Conservation (phyloP, 139 green algal species). For the Volvox africanus region DNA sequence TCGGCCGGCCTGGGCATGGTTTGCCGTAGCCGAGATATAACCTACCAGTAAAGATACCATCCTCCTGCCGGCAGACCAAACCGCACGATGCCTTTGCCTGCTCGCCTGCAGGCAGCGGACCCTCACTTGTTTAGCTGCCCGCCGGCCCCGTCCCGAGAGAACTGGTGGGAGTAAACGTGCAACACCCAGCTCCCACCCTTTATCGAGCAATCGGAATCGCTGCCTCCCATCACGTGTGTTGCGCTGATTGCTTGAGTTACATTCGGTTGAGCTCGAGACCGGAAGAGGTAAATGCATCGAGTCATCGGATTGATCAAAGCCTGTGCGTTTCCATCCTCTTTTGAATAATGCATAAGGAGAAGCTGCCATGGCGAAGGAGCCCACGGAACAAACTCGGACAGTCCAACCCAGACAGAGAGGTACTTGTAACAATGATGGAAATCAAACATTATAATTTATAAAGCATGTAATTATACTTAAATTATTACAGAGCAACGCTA, state of each 20-base stretch:
- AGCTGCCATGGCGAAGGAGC: not conserved
- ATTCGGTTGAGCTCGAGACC: not conserved
- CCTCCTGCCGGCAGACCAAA: slow-evolving; percentile 43
- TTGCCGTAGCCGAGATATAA: not conserved
- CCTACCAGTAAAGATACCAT: slow-evolving; percentile 41
- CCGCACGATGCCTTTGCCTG: slow-evolving; percentile 44
- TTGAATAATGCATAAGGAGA: slow-evolving; percentile 22
- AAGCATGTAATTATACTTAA: no score
- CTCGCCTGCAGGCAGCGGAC: not conserved
- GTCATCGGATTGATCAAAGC: not conserved
- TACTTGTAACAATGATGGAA: no score
- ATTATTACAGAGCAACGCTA: no score
- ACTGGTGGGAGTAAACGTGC: not conserved
- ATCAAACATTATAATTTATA: no score
- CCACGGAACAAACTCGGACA: no score
- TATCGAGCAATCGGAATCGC: slow-evolving; percentile 14
- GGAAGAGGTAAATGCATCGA: slow-evolving; percentile 20
- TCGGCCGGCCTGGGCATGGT: no score
- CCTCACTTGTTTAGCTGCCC: not conserved
- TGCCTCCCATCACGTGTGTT: slow-evolving; percentile 2
- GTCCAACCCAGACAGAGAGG: no score
- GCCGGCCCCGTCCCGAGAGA: not conserved
- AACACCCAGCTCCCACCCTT: not conserved
- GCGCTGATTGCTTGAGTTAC: not conserved
- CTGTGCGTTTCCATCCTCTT: not conserved